Evolutionary conservation across 768 basidiomycete genomes (phyloP), one percentile per base, ranked within the genome.

Genomic region (Leccinellum luteum): DNA sequence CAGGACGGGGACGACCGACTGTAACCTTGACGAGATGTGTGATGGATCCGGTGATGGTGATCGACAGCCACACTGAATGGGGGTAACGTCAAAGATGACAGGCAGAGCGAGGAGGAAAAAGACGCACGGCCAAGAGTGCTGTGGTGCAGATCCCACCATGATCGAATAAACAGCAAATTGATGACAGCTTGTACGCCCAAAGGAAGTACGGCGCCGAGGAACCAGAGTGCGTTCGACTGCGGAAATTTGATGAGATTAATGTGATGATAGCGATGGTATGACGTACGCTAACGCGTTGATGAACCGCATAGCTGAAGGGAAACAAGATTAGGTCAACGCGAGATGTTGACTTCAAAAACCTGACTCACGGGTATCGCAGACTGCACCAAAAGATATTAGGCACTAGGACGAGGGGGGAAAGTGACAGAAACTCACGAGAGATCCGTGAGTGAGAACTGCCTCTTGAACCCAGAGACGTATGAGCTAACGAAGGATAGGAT

Each of bases 1-100:
- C 92, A 48, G 93, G 94, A 14, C 94, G 83, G 8, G 94, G 94
- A 10, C 94, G 84, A 10, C 94, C 94, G 51, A 96, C 96, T 3
- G 86, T 83, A 38, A 92, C 75, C 71, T 97, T 98, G 55, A 85
- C 77, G 55, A 92, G 74, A 65, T 95, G 90, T 0, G 95, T 97
- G 48, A 95, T 75, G 10, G 86, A 70, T 6, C 90, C 90, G 2
- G 94, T 84, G 32, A 94, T 72, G 12, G 87, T 74, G 51, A 90
- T 78, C n/a, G 84, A 81, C 35, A 93, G 80, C 52, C 87, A 75
- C 53, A 93, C 88, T 86, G 68, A 49, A 31, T 34, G 2, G 21
- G 48, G 12, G 23, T n/a, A 17, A 41, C 15, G 30, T 54, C 38
- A 66, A 44, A 6, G 8, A 28, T 10, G 15, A 21, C 7, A 14